These are phyloP conservation scores for Malassezia caprae DNA, from an alignment of 1,284 basidiomycete species.

Conservation along the genomic window DNA sequence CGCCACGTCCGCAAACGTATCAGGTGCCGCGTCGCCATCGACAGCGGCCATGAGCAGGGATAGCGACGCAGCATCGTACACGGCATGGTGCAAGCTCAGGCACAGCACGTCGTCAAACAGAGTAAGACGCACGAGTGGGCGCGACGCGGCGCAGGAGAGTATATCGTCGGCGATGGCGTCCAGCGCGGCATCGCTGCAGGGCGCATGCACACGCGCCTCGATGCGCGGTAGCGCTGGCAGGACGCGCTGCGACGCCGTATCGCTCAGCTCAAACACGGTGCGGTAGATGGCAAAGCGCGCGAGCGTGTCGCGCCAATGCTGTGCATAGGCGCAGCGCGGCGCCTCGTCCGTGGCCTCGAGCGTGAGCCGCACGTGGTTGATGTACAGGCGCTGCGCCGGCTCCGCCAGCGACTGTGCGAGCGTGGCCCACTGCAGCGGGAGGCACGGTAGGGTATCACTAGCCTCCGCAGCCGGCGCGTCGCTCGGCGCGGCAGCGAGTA, in stretches of 20 bases:
- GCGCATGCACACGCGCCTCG: neutral
- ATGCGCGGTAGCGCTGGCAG: conserved; percentile 1
- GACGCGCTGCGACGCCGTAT: conserved; percentile 23
- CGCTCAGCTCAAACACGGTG: conserved; percentile 25
- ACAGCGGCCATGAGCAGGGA: neutral
- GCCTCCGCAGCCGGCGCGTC: neutral
- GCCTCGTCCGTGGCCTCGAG: conserved; percentile 9
- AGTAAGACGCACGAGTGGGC: conserved; percentile 27
- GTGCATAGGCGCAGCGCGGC: conserved; percentile 9
- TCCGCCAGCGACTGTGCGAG: conserved; percentile 23
- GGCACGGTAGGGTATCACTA: conserved; percentile 19
- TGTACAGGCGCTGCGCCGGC: conserved; percentile 23
- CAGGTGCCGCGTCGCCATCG: neutral
- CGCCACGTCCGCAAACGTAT: conserved; percentile 6
- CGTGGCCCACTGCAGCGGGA: conserved; percentile 35
- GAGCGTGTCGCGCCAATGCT: conserved; percentile 20
- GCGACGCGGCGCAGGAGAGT: conserved; percentile 7
- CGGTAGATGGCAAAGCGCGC: conserved; percentile 28
- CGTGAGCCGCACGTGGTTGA: conserved; percentile 24
- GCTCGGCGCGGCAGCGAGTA: conserved; percentile 14
- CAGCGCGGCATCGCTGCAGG: conserved; percentile 11
- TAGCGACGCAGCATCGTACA: conserved; percentile 41
- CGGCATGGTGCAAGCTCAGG: conserved; percentile 31
- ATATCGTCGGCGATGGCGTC: conserved; percentile 20
- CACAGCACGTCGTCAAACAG: conserved; percentile 18